Base-by-base conservation (phyloP, 148 eudicot species). In the Amaranthus palmeri region DNA sequence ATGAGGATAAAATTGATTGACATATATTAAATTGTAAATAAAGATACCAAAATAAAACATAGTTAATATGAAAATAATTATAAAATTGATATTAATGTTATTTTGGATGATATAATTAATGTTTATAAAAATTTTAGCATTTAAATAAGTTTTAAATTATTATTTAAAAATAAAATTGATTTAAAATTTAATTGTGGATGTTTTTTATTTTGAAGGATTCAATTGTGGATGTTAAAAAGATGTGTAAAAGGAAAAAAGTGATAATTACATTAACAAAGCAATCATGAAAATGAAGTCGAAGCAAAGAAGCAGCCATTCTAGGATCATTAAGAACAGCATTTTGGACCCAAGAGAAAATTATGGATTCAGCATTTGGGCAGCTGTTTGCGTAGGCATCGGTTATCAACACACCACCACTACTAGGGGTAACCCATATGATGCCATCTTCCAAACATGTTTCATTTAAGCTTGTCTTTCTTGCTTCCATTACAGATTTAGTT, bases 201-300 rank as follows among this genome's bases (percentile, higher is more conserved):
- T n/a, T n/a, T n/a, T n/a, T n/a, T n/a, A n/a, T n/a, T n/a, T n/a
- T n/a, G n/a, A n/a, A n/a, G n/a, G n/a, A 25, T 25, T 25, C 2
- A 25, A 25, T 0, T 25, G 0, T 25, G 36, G 36, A 25, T 25
- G 2, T n/a, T 0, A 25, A 25, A 25, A 25, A 25, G 36, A 0
- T 25, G 36, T 25, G 2, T 25, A 25, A 25, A 25, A 2, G 2
- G 36, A 25, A 25, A 25, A 25, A 25, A 25, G 2, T 25, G 2
- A 25, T 25, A 25, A 25, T 77, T 89, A 82, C 97, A 82, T 91
- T 88, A 44, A 89, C 93, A 57, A 91, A 87, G 75, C 97, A 91
- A 53, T 90, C 96, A 55, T 90, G 96, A 91, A 77, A 4, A 25
- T 25, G 36, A 25, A 25, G 36, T 0, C 36, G 36, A 25, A 25